Conservation (phyloP, 2,329 filamentous ascomycete genomes). For the Aureobasidium zeae region DNA sequence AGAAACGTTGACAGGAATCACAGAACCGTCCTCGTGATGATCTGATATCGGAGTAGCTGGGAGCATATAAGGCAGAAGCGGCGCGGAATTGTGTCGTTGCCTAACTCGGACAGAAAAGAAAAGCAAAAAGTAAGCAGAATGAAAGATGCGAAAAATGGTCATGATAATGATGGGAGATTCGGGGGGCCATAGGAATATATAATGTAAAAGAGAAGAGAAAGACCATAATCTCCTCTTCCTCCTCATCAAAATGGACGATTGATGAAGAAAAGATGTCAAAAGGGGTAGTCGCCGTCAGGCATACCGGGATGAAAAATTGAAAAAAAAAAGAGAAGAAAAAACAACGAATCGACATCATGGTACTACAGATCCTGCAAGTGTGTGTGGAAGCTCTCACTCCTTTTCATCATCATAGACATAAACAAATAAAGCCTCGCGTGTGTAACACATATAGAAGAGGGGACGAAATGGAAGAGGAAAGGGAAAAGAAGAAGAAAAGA, state of each 20-base stretch:
- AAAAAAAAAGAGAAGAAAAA: neutral
- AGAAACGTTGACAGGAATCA: neutral
- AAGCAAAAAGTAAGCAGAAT: neutral
- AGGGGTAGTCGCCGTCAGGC: neutral
- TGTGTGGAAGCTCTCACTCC: too few relatives aligned
- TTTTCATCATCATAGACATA: neutral
- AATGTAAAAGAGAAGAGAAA: neutral
- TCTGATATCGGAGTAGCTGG: too few relatives aligned
- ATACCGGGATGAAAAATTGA: neutral
- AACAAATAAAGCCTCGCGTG: conserved; percentile 1
- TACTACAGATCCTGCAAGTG: conserved; percentile 1
- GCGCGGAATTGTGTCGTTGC: conserved; percentile 4
- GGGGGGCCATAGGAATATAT: conserved; percentile 4
- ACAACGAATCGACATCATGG: neutral
- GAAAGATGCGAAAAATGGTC: neutral
- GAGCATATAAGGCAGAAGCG: neutral
- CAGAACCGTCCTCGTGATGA: too few relatives aligned
- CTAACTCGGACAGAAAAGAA: neutral
- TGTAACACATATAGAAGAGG: neutral
- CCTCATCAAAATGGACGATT: neutral
- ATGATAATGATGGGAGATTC: too few relatives aligned
- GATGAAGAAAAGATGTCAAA: neutral
- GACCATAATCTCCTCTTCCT: neutral
- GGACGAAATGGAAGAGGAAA: neutral
- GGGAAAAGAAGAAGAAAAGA: neutral